phyloP scores from a whole-genome alignment of 371 early-diverging fungal genomes.

The Coemansia sp. region DNA sequence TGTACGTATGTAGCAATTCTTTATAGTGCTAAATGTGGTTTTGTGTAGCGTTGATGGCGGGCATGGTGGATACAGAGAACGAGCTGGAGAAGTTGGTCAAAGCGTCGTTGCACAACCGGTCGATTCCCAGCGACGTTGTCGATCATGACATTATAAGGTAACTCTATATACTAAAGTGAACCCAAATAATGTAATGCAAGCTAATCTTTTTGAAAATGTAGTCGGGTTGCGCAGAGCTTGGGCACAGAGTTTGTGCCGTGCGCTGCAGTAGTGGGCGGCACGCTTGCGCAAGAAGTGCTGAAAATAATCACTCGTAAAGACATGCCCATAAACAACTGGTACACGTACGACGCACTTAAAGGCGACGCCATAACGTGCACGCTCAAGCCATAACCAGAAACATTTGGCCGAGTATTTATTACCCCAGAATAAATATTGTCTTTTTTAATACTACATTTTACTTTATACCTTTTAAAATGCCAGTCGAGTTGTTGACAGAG shows the following conservation, averaged over 20 bases:
- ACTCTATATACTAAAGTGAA: neutral
- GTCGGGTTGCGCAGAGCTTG: conserved; percentile 50
- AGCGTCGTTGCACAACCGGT: conserved; percentile 36
- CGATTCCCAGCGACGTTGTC: conserved; percentile 53
- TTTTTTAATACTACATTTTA: neutral
- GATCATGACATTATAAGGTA: conserved; percentile 38
- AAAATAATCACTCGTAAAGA: conserved; percentile 79
- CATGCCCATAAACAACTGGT: conserved; percentile 78
- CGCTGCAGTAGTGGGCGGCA: conserved; percentile 83
- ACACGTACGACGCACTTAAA: conserved; percentile 67
- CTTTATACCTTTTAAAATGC: conserved; percentile 4
- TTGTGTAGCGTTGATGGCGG: conserved; percentile 10
- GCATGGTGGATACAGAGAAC: neutral
- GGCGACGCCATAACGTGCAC: conserved; percentile 52
- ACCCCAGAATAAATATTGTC: neutral
- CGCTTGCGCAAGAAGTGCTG: conserved; percentile 85
- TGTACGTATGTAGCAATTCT: too few relatives aligned
- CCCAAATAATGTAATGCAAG: conserved; percentile 20
- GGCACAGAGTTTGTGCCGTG: conserved; percentile 71
- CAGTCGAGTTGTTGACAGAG: conserved; percentile 32
- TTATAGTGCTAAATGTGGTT: neutral
- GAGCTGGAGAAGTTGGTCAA: conserved; percentile 36
- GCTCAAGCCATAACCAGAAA: too few relatives aligned
- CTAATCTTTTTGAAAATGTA: neutral
- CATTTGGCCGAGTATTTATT: too few relatives aligned